Base-by-base conservation (phyloP, 1,284 basidiomycete genomes). In the Cerrena zonata region DNA sequence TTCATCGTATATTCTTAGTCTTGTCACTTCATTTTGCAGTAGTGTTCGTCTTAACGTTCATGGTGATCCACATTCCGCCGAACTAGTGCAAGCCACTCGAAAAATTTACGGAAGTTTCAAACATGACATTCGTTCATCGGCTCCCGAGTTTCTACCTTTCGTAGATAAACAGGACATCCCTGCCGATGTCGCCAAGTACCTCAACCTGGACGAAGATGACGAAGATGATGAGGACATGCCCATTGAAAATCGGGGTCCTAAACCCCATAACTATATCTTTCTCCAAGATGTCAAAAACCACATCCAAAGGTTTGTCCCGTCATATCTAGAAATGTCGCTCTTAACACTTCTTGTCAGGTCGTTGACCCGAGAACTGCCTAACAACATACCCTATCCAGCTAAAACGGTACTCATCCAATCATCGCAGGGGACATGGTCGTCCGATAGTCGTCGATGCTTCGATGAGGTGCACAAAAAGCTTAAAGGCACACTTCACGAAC, bases 331-430 rank as follows among this genome's bases (percentile, higher is more conserved):
- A 5, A 15, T 24, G 27, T 11, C 24, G 26, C 24, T 41, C 5
- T 21, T 5, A 36, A 27, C n/a, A n/a, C n/a, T n/a, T n/a, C 41
- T 24, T 49, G 23, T 2, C 47, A 79, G 78, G 4, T 71, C 71
- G 10, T 69, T 69, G 5, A 66, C 63, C 2, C 79, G 78, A 73
- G 78, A 80, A 45, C 68, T 80, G 5, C 77, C 76, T 0, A 65
- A 68, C 2, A 70, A 77, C 40, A 65, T 77, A 25, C 78, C 78
- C 0, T 80, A 73, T 40, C 69, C 73, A 30, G 77, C 74, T 2
- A 77, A 74, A 38, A 65, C 64, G 18, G 58, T 54, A 4, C 67
- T 80, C 37, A 72, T 79, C 11, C 52, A 58, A 2, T 59, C 62
- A 15, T 73, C 69, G 43, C 70, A 70, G 15, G 45, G 40, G 1